A percentile compares a stretch with the other conserved stretches of the same genome.
Evolutionary conservation across 108 stramenopile genomes (phyloP).

Genomic region (Cyclotella sp.): DNA sequence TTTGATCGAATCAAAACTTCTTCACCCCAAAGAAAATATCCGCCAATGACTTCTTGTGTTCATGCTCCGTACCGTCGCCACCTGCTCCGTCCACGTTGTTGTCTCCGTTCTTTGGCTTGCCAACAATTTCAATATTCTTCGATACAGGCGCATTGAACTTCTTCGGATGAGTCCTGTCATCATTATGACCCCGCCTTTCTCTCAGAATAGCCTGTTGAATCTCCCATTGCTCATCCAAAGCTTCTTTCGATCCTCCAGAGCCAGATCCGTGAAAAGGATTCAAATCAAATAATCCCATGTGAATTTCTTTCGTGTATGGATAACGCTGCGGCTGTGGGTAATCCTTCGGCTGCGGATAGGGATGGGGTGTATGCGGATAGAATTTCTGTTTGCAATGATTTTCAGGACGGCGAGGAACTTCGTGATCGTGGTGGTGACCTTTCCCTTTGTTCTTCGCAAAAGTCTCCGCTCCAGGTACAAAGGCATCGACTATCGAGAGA

Average conservation of each 20-base stretch:
- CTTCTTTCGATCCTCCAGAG: slow-evolving; percentile 21
- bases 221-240: slow-evolving; percentile 23
- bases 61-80: neutral
- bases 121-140: slow-evolving; percentile 5
- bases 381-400: neutral
- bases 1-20: neutral
- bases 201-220: slow-evolving; percentile 8
- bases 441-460: slow-evolving; percentile 18
- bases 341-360: neutral
- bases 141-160: neutral
- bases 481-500: slow-evolving; percentile 33
- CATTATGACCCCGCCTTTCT: slow-evolving; percentile 10
- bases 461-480: slow-evolving; percentile 32
- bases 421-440: slow-evolving; percentile 1
- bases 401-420: neutral
- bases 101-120: neutral
- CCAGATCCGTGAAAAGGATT: slow-evolving; percentile 18
- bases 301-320: slow-evolving; percentile 13
- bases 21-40: slow-evolving; percentile 10
- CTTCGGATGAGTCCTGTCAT: neutral
- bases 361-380: neutral
- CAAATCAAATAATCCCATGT: slow-evolving; percentile 15
- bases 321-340: slow-evolving; percentile 8
- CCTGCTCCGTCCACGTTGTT: neutral
- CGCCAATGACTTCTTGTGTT: slow-evolving; percentile 3